phyloP scores from a whole-genome alignment of 169 alveolate genomes.

The Plasmodium reichenowi region DNA sequence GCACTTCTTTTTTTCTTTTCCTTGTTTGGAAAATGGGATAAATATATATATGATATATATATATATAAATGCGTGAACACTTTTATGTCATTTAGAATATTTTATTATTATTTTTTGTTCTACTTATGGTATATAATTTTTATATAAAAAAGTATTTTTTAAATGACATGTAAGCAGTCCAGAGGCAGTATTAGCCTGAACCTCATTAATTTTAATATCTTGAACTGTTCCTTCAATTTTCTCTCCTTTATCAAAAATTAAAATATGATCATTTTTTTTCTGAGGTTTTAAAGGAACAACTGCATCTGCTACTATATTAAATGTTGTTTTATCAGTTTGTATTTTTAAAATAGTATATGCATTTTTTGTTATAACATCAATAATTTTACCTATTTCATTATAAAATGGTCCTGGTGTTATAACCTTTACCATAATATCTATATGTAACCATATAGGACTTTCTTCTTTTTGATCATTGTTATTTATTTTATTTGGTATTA shows the following conservation, averaged over 20 bases:
- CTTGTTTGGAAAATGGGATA: too few species aligned
- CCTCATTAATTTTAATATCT: slow-evolving; percentile 40
- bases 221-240: slow-evolving; percentile 26
- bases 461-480: slow-evolving; percentile 3
- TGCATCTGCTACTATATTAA: slow-evolving; percentile 65
- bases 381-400: slow-evolving; percentile 69
- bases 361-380: slow-evolving; percentile 39
- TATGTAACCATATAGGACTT: slow-evolving; percentile 29
- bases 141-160: slow-evolving; percentile 30
- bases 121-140: slow-evolving; percentile 16
- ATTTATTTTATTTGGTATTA: background rate
- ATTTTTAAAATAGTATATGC: slow-evolving; percentile 48
- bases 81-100: too few species aligned
- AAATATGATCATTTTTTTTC: slow-evolving; percentile 36
- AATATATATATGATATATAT: too few species aligned
- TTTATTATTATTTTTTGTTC: too few species aligned
- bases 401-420: slow-evolving; percentile 64
- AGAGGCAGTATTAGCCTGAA: slow-evolving; percentile 14
- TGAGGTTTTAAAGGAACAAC: slow-evolving; percentile 62
- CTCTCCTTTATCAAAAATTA: slow-evolving; percentile 48
- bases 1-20: too few species aligned
- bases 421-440: slow-evolving; percentile 48
- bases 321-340: slow-evolving; percentile 62
- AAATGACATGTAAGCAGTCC: slow-evolving; percentile 17
- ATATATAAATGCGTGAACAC: too few species aligned